phyloP scores from a whole-genome alignment of 2,329 filamentous ascomycete species.

The Aspergillus tubingensis region DNA sequence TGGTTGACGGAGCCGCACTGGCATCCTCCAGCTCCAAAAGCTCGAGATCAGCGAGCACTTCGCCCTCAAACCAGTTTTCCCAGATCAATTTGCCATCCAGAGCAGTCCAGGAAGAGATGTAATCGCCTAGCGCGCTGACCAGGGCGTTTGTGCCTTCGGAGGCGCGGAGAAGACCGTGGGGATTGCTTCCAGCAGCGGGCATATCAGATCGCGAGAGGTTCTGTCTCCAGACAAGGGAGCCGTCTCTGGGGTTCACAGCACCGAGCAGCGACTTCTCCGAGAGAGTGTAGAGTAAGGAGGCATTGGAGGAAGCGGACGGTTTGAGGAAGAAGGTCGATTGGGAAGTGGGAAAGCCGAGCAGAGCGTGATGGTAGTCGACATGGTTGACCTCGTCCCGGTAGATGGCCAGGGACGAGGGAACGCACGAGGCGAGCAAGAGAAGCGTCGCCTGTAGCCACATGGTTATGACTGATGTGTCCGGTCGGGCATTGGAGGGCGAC shows the following conservation, averaged over 20 bases:
- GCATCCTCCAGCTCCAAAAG: conserved; percentile 70
- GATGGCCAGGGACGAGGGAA: conserved; percentile 63
- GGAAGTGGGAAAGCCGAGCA: conserved; percentile 78
- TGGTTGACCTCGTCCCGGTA: conserved; percentile 89
- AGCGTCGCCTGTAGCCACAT: conserved; percentile 47
- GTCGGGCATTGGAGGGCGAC: conserved; percentile 35
- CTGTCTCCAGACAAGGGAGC: conserved; percentile 84
- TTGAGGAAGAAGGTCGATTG: conserved; percentile 94
- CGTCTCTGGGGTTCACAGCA: conserved; percentile 85
- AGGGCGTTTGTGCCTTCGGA: conserved; percentile 78
- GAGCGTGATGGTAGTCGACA: conserved; percentile 88
- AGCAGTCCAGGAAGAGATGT: conserved; percentile 80
- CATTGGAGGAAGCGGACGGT: conserved; percentile 77
- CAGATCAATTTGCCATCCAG: conserved; percentile 77
- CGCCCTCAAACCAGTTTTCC: conserved; percentile 62
- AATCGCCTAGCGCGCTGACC: conserved; percentile 69
- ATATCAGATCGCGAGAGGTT: conserved; percentile 56
- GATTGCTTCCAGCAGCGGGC: conserved; percentile 19
- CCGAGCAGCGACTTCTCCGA: conserved; percentile 82
- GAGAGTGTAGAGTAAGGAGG: conserved; percentile 86
- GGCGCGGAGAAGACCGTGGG: conserved; percentile 60
- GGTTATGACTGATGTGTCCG: conserved; percentile 29
- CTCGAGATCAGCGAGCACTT: conserved; percentile 58
- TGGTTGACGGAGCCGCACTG: conserved; percentile 44
- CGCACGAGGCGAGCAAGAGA: conserved; percentile 47